Evolutionary conservation across 176 grass and related monocot species (phyloP).

Genomic region (Tillandsia fasciculata): DNA sequence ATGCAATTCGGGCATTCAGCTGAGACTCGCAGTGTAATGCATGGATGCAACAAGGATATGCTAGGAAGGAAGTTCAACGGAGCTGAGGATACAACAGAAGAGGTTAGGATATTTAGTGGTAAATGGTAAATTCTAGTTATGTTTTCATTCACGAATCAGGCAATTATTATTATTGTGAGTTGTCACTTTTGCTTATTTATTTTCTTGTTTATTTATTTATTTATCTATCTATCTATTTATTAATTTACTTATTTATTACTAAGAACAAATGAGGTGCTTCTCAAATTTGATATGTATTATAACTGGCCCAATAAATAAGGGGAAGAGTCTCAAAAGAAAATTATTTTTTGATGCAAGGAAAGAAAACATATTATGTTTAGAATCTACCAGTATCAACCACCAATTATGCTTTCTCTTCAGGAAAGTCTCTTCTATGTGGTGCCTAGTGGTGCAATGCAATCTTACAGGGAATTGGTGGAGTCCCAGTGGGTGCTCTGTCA

Average conservation of each 20-base stretch:
- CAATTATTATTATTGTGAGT: conserved; percentile 1
- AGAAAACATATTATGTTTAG: background rate
- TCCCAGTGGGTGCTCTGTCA: conserved; percentile 46
- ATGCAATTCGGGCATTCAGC: conserved; percentile 60
- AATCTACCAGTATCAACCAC: background rate
- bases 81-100: conserved; percentile 24
- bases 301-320: too few species aligned
- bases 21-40: conserved; percentile 32
- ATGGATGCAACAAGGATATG: conserved; percentile 13
- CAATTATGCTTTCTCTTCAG: conserved; percentile 32
- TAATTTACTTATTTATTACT: too few species aligned
- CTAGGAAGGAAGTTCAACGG: conserved; percentile 25
- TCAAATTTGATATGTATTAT: too few species aligned
- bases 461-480: conserved; percentile 69
- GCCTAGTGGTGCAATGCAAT: conserved; percentile 58
- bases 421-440: conserved; percentile 72
- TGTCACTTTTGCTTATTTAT: too few species aligned
- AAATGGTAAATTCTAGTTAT: conserved; percentile 6
- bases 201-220: too few species aligned
- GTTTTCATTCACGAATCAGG: background rate
- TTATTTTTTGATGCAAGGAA: too few species aligned
- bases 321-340: too few species aligned
- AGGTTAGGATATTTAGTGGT: conserved; percentile 30
- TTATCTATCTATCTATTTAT: too few species aligned
- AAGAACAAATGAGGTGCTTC: background rate